A percentile compares a stretch with the other conserved stretches of the same genome.
Evolutionary conservation across 805 yeast genomes (phyloP).

Genomic region (Candida suzukii): DNA sequence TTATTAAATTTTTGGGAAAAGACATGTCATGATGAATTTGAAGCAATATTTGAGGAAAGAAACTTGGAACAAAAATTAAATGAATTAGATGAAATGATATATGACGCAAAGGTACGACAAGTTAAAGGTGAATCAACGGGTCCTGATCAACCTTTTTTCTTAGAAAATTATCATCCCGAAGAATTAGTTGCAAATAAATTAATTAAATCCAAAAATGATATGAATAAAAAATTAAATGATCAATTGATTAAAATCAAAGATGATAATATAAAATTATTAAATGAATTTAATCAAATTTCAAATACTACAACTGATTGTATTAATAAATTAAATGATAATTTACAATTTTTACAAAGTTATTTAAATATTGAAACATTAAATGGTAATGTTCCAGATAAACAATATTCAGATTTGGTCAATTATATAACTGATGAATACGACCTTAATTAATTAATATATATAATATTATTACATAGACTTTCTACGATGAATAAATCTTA

Average conservation of each 20-base stretch:
- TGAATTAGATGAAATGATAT: conserved; percentile 40
- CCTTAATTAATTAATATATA: neutral
- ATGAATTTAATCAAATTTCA: conserved; percentile 6
- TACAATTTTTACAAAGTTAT: conserved; percentile 6
- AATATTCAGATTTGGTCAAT: conserved; percentile 11
- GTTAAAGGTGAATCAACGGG: conserved; percentile 3
- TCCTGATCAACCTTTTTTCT: conserved; percentile 6
- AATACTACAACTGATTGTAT: conserved; percentile 6
- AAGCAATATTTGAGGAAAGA: conserved; percentile 37
- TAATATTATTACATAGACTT: neutral
- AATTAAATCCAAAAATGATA: conserved; percentile 8
- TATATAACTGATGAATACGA: conserved; percentile 12
- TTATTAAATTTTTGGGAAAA: conserved; percentile 36
- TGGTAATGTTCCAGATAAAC: conserved; percentile 7
- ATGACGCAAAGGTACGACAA: conserved; percentile 31
- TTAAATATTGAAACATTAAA: conserved; percentile 10
- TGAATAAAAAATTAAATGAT: conserved; percentile 8
- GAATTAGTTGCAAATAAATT: conserved; percentile 15
- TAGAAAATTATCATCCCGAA: conserved; percentile 14
- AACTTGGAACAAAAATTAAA: conserved; percentile 35
- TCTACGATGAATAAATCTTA: neutral
- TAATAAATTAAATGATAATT: conserved; percentile 4
- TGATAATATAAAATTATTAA: conserved; percentile 8
- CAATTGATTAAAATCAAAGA: conserved; percentile 9
- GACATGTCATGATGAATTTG: conserved; percentile 38